Conservation (phyloP, 169 alveolate genomes). For the Hepatocystis sp. region DNA sequence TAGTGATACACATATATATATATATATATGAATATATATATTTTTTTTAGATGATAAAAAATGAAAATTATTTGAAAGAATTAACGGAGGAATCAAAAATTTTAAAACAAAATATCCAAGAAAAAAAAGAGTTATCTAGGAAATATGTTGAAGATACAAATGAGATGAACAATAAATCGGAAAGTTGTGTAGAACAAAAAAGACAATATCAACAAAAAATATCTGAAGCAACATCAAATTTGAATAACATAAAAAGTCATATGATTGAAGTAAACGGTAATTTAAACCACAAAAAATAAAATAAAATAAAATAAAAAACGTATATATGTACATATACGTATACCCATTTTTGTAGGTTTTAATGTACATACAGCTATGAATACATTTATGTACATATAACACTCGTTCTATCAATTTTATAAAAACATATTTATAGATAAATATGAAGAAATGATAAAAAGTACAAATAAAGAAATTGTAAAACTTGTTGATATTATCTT, state of each 20-base stretch:
- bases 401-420: neutral
- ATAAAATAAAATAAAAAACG: no score
- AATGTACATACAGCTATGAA: neutral
- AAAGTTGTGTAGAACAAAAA: conserved; percentile 43
- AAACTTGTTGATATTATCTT: conserved; percentile 56
- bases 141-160: conserved; percentile 31
- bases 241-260: conserved; percentile 59
- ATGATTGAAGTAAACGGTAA: conserved; percentile 71
- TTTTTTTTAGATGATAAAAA: conserved; percentile 37
- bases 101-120: conserved; percentile 18
- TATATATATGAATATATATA: no score
- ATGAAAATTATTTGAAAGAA: conserved; percentile 52
- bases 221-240: conserved; percentile 64
- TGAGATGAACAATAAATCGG: conserved; percentile 62
- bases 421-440: conserved; percentile 27
- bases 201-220: conserved; percentile 65
- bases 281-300: neutral
- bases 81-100: conserved; percentile 56
- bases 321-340: neutral
- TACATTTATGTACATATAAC: neutral
- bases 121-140: conserved; percentile 23
- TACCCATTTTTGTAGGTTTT: neutral
- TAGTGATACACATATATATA: no score
- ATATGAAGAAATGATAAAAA: conserved; percentile 65
- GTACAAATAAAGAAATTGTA: conserved; percentile 70